These are phyloP conservation scores for Candida suzukii DNA, from an alignment of 805 yeast species.

Conservation along the genomic window DNA sequence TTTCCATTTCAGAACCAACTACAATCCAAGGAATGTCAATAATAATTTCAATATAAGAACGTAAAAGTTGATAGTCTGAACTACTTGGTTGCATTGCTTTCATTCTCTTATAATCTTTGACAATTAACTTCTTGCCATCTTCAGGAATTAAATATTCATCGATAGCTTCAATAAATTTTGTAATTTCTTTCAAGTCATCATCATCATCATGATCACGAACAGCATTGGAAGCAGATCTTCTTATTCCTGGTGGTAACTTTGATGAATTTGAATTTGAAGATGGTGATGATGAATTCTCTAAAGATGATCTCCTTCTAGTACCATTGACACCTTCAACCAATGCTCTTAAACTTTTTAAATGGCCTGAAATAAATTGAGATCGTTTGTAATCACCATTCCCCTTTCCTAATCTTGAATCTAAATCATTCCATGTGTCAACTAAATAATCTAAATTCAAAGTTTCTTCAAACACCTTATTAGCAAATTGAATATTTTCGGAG, in stretches of 20 bases:
- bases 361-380: slow-evolving; percentile 21
- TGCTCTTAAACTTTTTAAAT: slow-evolving; percentile 18
- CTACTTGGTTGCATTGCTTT: slow-evolving; percentile 48
- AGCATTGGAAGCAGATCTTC: too few relatives aligned
- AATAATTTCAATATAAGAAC: slow-evolving; percentile 58
- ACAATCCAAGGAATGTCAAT: slow-evolving; percentile 56
- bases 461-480: slow-evolving; percentile 18
- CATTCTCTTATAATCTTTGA: slow-evolving; percentile 49
- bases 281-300: neutral
- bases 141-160: slow-evolving; percentile 26
- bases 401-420: slow-evolving; percentile 16
- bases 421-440: slow-evolving; percentile 21
- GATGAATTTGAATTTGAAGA: neutral
- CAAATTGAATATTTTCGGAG: slow-evolving; percentile 13
- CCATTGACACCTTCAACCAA: slow-evolving; percentile 16
- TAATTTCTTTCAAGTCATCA: slow-evolving; percentile 27
- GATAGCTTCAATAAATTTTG: slow-evolving; percentile 24
- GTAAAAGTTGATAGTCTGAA: slow-evolving; percentile 56
- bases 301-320: neutral
- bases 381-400: slow-evolving; percentile 15
- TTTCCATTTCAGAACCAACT: slow-evolving; percentile 20
- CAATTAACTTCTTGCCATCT: slow-evolving; percentile 34
- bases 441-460: slow-evolving; percentile 17
- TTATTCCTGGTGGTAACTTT: slow-evolving; percentile 6
- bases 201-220: slow-evolving; percentile 37